Base-by-base conservation (phyloP, 1,284 basidiomycete genomes). In the Ustilago xerochloae region DNA sequence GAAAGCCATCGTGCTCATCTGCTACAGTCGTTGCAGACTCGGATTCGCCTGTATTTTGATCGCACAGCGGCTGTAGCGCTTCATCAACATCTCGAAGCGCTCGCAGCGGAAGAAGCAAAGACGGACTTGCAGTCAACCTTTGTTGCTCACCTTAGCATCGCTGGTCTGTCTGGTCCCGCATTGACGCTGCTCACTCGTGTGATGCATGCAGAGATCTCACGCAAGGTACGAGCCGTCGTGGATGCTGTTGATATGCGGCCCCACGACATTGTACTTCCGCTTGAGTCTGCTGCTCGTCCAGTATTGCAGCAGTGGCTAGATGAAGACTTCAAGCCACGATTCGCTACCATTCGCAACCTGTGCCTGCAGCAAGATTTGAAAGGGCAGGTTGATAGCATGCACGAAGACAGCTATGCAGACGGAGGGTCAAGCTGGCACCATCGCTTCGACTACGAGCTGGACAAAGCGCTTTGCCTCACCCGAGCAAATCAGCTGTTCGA, bases 401-500 rank as follows among this genome's bases (percentile, higher is more conserved):
- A 48, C 6, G 50, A 61, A 13, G 47, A 47, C 7, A 41, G 45
- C 2, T 16, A 7, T 15, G 18, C 45, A n/a, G 71, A 59, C 7
- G 35, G 55, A 7, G 28, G 54, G 7, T 50, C 41, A 2, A 39
- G 36, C 2, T 75, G 72, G 72, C 55, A 63, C 29, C 39, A 51
- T 9, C 61, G 67, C 2, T 63, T 80, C 13, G 78, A 80, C 49
- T 73, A 70, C 33, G 50, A 75, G 29, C 74, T 82, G 2, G 65
- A 74, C 47, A 60, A 67, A 30, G 61, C 65, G 15, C 73, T 82
- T 7, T 76, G 77, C 32, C 43, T 61, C 24, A 55, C 55, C 3
- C 77, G 81, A 4, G 63, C 79, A 0, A 58, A 51, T 13, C 81
- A 98, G 85, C 90, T 99, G 18, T 98, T 97, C 80, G 93, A 97